Evolutionary conservation across 148 eudicot genomes (phyloP).

Genomic region (Vaccinium myrtillus): DNA sequence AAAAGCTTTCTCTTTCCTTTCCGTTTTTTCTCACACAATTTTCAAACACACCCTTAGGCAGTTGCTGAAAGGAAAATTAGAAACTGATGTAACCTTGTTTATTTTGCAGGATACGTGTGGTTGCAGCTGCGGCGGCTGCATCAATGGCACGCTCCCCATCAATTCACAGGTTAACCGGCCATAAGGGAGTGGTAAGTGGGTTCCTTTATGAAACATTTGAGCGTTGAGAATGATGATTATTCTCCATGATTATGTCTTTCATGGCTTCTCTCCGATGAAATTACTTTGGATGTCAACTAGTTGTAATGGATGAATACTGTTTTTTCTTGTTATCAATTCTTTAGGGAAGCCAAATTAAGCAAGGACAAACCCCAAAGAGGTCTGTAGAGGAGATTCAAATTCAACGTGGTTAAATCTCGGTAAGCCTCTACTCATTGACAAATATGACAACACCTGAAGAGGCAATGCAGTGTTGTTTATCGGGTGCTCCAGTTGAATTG

Average conservation of each 20-base stretch:
- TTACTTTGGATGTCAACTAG: background rate
- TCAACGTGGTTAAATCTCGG: slow-evolving; percentile 26
- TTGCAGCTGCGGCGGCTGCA: slow-evolving; percentile 98
- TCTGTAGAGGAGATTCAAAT: slow-evolving; percentile 42
- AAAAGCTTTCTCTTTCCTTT: background rate
- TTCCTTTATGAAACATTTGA: background rate
- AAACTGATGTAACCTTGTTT: background rate
- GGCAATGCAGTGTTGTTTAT: background rate
- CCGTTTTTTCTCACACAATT: background rate
- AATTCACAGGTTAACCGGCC: slow-evolving; percentile 57
- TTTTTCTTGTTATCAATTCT: slow-evolving; percentile 21
- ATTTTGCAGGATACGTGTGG: slow-evolving; percentile 89
- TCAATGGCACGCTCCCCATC: slow-evolving; percentile 89
- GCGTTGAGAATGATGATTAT: background rate
- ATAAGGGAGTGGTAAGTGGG: slow-evolving; percentile 64
- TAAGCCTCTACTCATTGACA: slow-evolving; percentile 29
- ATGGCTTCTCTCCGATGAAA: background rate
- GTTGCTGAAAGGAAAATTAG: background rate
- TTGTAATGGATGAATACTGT: background rate
- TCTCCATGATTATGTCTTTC: background rate
- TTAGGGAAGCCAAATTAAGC: slow-evolving; percentile 61
- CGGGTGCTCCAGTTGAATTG: background rate
- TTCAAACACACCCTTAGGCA: background rate
- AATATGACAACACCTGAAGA: slow-evolving; percentile 12
- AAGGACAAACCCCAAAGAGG: slow-evolving; percentile 45